These are phyloP conservation scores for Phytopythium vexans DNA, from an alignment of 352 stramenopile genomes.

Conservation along the genomic window DNA sequence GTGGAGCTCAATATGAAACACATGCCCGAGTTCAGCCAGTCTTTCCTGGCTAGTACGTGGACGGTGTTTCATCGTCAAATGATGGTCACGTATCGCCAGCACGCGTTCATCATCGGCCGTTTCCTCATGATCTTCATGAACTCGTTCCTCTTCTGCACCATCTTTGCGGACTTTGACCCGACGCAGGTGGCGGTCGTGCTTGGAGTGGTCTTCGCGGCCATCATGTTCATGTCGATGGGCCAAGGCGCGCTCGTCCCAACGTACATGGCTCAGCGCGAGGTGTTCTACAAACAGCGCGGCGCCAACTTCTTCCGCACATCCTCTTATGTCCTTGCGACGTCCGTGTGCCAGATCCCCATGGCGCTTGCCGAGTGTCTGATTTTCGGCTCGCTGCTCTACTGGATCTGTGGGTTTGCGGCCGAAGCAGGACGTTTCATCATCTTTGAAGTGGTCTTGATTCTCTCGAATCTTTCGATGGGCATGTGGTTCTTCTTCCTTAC, in stretches of 20 bases:
- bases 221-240: conserved; percentile 71
- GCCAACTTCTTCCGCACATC: too few relatives aligned
- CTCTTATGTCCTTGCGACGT: conserved; percentile 51
- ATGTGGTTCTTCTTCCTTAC: conserved; percentile 31
- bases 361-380: conserved; percentile 58
- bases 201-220: conserved; percentile 65
- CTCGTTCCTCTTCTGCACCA: conserved; percentile 25
- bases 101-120: conserved; percentile 20
- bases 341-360: conserved; percentile 26
- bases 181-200: conserved; percentile 29
- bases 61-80: conserved; percentile 38
- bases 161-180: too few relatives aligned
- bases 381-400: conserved; percentile 76
- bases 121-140: conserved; percentile 26
- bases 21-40: conserved; percentile 42
- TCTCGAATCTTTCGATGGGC: conserved; percentile 35
- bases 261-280: conserved; percentile 71
- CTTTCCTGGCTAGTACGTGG: conserved; percentile 59
- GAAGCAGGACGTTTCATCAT: conserved; percentile 23
- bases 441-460: conserved; percentile 33
- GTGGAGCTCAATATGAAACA: too few relatives aligned
- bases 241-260: conserved; percentile 56
- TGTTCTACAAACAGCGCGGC: too few relatives aligned
- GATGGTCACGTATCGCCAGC: conserved; percentile 40
- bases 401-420: conserved; percentile 46